Evolutionary conservation across 2,329 filamentous ascomycete genomes (phyloP), one percentile per base, ranked within the genome.

Genomic region (Aspergillus caelatus): DNA sequence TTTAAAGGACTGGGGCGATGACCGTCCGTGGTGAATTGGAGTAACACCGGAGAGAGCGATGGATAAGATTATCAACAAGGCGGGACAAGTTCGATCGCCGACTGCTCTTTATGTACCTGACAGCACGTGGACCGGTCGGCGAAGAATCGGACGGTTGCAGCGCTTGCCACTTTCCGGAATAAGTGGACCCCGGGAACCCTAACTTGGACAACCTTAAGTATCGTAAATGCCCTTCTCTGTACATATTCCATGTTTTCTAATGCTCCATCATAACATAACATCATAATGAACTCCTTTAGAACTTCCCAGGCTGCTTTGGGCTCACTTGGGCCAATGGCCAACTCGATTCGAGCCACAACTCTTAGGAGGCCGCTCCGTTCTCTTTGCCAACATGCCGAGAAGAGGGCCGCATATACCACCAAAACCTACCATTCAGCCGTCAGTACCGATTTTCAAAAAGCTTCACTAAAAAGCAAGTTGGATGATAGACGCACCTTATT

Each of bases 41-140:
- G 46, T n/a, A 28, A 28, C 23, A 9, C 23, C 16, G 26, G 26
- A 14, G 26, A 14, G 16, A 50, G 46, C 12, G 14, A 28, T 26
- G 45, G 23, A 48, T 14, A 48, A 48, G 45, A 48, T 48, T 48
- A 48, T 26, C 23, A 23, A 48, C 1, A 48, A 48, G 21, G 45
- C 7, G 45, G 46, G 7, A 30, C 46, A 19, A 50, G 23, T 50
- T 52, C n/a, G 28, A 39, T 55, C 52, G 52, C 52, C 52, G 52
- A 55, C 52, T 55, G 52, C 52, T 39, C 30, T 36, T 55, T 55
- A 23, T 36, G 52, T 55, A 55, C 14, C 14, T 50, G 46, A 50
- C 26, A 19, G 46, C 46, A 50, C 46, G 46, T 50, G 48, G 48
- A 52, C 48, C 16, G 52, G 30, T 55, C 52, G 52, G 52, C 52